Conservation (phyloP, 306 rosid genomes). For the Ochetophila trinervis region DNA sequence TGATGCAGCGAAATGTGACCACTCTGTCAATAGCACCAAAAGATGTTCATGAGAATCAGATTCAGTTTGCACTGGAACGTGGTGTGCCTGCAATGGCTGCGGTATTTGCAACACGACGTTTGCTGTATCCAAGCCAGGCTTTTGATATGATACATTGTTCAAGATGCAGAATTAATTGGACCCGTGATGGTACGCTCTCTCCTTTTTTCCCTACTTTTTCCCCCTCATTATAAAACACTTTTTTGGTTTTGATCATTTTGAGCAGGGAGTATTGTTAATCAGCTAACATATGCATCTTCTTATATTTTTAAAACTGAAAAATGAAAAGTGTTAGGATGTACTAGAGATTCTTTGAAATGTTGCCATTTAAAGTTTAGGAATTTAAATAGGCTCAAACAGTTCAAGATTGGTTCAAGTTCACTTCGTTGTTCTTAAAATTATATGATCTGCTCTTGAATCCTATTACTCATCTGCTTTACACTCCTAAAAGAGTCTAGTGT, state of each 20-base stretch:
- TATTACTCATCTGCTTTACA: no score
- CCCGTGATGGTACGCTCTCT: conserved; percentile 62
- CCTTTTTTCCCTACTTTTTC: background rate
- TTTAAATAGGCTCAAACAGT: no score
- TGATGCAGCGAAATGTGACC: conserved; percentile 65
- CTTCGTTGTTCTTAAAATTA: no score
- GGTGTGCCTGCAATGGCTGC: conserved; percentile 90
- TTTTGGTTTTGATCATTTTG: conserved; percentile 12
- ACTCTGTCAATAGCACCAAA: conserved; percentile 79
- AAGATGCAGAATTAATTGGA: conserved; percentile 84
- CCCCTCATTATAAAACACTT: conserved; percentile 1
- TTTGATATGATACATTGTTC: conserved; percentile 93
- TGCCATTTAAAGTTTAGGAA: background rate
- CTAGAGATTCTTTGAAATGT: background rate
- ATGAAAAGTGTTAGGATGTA: background rate
- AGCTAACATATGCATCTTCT: background rate
- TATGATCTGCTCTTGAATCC: no score
- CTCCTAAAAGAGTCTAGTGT: background rate
- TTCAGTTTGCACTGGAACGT: conserved; percentile 94
- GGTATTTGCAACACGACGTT: conserved; percentile 60
- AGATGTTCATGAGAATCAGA: conserved; percentile 83
- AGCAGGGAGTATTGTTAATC: background rate
- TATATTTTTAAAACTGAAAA: background rate
- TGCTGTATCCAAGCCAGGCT: conserved; percentile 84
- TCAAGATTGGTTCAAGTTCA: no score